Conservation (phyloP, 257 asterid genomes). For the Solanum stenotomum region DNA sequence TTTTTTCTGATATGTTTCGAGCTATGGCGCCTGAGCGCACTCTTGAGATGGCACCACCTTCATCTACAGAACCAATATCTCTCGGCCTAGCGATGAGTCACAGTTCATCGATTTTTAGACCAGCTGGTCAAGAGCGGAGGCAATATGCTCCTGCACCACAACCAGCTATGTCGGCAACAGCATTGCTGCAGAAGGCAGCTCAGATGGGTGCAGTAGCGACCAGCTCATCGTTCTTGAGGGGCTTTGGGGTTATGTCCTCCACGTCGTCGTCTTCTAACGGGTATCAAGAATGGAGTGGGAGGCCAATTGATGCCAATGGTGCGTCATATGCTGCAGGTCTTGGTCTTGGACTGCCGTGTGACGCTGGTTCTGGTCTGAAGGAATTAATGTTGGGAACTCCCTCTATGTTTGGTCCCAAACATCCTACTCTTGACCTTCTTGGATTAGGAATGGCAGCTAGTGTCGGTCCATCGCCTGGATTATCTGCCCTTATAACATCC, state of each 20-base stretch:
- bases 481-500: conserved; percentile 66
- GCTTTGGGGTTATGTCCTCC: conserved; percentile 46
- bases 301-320: conserved; percentile 28
- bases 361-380: conserved; percentile 56
- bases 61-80: conserved; percentile 50
- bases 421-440: conserved; percentile 75
- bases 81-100: conserved; percentile 57
- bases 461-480: conserved; percentile 47
- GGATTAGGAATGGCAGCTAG: conserved; percentile 82
- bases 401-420: conserved; percentile 69
- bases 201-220: conserved; percentile 65
- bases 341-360: conserved; percentile 60
- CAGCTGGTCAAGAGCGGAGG: conserved; percentile 54
- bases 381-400: conserved; percentile 85
- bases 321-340: conserved; percentile 39
- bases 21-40: conserved; percentile 22
- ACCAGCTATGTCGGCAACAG: conserved; percentile 83
- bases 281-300: conserved; percentile 36
- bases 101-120: conserved; percentile 40
- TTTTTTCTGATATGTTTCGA: conserved; percentile 33
- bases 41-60: conserved; percentile 19
- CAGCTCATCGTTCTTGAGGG: conserved; percentile 53
- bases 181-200: conserved; percentile 83
- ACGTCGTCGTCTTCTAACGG: conserved; percentile 21
- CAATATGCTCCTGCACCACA: conserved; percentile 48